phyloP scores from a whole-genome alignment of 257 asterid species.

The Solanum sejunctum region DNA sequence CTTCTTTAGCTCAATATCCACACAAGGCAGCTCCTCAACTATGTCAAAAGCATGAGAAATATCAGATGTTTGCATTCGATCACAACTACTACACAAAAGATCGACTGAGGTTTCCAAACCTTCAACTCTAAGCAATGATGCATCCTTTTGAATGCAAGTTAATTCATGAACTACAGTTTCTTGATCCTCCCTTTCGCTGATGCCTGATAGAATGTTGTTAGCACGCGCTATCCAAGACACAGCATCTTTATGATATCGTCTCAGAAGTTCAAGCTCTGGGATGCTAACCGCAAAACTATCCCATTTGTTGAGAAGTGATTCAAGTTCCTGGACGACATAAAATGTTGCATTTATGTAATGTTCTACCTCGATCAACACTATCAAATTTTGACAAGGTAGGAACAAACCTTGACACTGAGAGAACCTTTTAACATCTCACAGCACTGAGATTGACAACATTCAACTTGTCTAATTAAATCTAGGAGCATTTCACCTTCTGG shows the following conservation, averaged over 20 bases:
- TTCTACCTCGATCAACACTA: constrained; percentile 3
- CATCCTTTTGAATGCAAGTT: constrained; percentile 53
- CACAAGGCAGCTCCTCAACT: constrained; percentile 64
- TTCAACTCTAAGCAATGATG: constrained; percentile 48
- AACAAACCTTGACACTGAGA: constrained; percentile 48
- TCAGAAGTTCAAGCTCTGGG: constrained; percentile 68
- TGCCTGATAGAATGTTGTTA: constrained; percentile 36
- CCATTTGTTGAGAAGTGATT: constrained; percentile 44
- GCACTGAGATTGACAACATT: constrained; percentile 60
- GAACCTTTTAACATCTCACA: constrained; percentile 48
- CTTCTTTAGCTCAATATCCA: constrained; percentile 65
- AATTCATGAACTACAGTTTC: constrained; percentile 54
- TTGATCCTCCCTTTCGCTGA: constrained; percentile 62
- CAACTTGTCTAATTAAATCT: constrained; percentile 39
- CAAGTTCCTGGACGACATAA: constrained; percentile 44
- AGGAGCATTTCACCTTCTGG: constrained; percentile 56
- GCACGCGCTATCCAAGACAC: constrained; percentile 63
- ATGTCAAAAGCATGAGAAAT: constrained; percentile 8
- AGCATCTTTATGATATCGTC: constrained; percentile 47
- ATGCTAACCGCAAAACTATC: constrained; percentile 50
- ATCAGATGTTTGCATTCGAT: neutral
- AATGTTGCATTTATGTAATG: constrained; percentile 1
- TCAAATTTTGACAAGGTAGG: constrained; percentile 1
- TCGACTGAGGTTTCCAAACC: constrained; percentile 24
- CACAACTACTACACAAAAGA: neutral